Evolutionary conservation across 345 rosid genomes (phyloP), one percentile per base, ranked within the genome.

Genomic region (Sapria himalayana): DNA sequence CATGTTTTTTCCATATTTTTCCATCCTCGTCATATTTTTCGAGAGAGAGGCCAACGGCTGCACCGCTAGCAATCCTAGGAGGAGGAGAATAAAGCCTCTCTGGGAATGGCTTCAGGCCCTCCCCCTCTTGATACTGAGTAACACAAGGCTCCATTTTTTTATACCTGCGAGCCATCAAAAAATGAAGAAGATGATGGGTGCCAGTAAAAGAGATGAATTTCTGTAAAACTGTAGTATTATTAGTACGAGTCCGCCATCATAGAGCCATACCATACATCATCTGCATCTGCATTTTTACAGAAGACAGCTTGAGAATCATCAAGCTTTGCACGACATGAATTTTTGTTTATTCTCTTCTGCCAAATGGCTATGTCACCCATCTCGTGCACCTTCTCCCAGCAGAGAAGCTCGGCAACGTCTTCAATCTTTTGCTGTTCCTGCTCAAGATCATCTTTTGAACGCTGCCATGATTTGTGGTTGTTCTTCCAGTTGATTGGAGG

Each of bases 401-500:
- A 89, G 39, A 89, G 93, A 43, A 72, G 89, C 39, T 68, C 73
- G 14, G 99, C 95, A 39, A 36, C 45, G 58, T 77, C 92, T 60
- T 79, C 99, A 43, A 89, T 84, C 56, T 67, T 84, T 63, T 65
- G 51, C 34, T 89, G 99, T 37, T 89, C 95, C 64, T 71, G 71
- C 67, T 74, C 55, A 56, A 89, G 99, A 2, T 89, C 99, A 51
- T 76, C 84, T 59, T 61, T 84, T 36, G 99, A 74, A 37, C 95
- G 93, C 58, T 89, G 78, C 98, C 98, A 89, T 45, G 95, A 58
- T 65, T 67, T 74, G 70, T 79, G 84, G 49, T 74, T 74, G 50
- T 16, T 46, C 65, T 64, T 84, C 95, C 95, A 89, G 56, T 79
- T 82, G 61, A 89, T 89, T 29, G 98, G 98, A 41, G 98, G 98